These are phyloP conservation scores for Malus hybrid DNA, from an alignment of 331 rosid genomes.

Conservation along the genomic window DNA sequence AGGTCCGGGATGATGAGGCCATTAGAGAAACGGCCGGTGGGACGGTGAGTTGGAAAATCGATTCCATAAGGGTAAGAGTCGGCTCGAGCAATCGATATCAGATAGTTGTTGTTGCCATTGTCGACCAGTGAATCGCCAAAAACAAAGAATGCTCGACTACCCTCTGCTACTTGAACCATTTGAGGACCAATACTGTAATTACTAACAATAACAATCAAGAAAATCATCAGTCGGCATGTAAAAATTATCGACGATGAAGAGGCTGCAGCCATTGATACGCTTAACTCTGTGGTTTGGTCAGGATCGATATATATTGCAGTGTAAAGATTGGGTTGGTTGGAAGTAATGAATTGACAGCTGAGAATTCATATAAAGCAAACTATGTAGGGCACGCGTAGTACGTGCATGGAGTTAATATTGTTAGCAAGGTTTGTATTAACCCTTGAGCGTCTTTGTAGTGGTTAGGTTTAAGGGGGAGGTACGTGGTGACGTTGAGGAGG, in stretches of 20 bases:
- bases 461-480: too few species aligned
- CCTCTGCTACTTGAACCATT: neutral
- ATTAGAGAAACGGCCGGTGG: constrained; percentile 78
- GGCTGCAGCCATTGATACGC: neutral
- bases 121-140: constrained; percentile 82
- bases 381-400: too few species aligned
- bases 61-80: constrained; percentile 78
- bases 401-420: too few species aligned
- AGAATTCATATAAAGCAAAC: too few species aligned
- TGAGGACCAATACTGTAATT: neutral
- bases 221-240: neutral
- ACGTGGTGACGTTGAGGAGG: too few species aligned
- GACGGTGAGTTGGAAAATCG: constrained; percentile 54
- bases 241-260: neutral
- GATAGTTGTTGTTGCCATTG: constrained; percentile 72
- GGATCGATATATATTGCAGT: neutral
- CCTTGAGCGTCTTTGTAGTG: too few species aligned
- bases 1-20: constrained; percentile 75
- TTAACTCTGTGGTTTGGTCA: neutral
- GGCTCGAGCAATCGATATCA: constrained; percentile 61
- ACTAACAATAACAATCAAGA: neutral
- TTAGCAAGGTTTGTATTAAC: too few species aligned
- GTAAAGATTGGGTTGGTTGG: too few species aligned
- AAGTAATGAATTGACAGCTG: too few species aligned
- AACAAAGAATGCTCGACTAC: constrained; percentile 55